These are phyloP conservation scores for Earliella scabrosa DNA, from an alignment of 1,284 basidiomycete species.

Conservation along the genomic window DNA sequence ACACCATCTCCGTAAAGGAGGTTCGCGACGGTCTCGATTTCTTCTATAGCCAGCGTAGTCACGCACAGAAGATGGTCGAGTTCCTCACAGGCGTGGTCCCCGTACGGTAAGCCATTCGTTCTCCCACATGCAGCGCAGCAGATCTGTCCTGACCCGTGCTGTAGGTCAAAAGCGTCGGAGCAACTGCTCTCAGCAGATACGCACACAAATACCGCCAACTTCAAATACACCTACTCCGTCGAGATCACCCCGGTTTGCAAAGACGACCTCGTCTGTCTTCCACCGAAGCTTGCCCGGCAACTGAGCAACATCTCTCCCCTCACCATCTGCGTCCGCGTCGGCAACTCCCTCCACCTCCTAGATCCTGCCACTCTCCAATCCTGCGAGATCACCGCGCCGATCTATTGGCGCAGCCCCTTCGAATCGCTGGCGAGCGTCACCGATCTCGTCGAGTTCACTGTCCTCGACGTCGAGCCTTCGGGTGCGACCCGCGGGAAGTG, in stretches of 20 bases:
- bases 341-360: slow-evolving; percentile 89
- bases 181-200: slow-evolving; percentile 94
- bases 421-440: slow-evolving; percentile 80
- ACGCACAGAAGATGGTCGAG: slow-evolving; percentile 98
- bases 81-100: slow-evolving; percentile 91
- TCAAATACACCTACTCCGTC: slow-evolving; percentile 98
- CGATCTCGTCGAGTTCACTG: slow-evolving; percentile 93
- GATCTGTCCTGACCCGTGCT: background rate
- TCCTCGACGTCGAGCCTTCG: slow-evolving; percentile 93
- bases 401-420: slow-evolving; percentile 94
- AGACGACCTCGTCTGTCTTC: slow-evolving; percentile 94
- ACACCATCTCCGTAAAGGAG: slow-evolving; percentile 93
- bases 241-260: slow-evolving; percentile 98
- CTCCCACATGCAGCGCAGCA: background rate
- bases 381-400: slow-evolving; percentile 79
- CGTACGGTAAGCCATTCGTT: slow-evolving; percentile 76
- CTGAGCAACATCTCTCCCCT: slow-evolving; percentile 91
- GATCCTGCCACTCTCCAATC: slow-evolving; percentile 89
- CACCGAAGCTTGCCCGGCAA: slow-evolving; percentile 78
- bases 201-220: slow-evolving; percentile 92
- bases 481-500: slow-evolving; percentile 72
- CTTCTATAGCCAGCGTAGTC: slow-evolving; percentile 90
- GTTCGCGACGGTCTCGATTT: slow-evolving; percentile 96
- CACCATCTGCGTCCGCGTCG: slow-evolving; percentile 88
- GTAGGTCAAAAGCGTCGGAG: slow-evolving; percentile 89